Evolutionary conservation across 345 rosid genomes (phyloP).

Genomic region (Mangifera indica): DNA sequence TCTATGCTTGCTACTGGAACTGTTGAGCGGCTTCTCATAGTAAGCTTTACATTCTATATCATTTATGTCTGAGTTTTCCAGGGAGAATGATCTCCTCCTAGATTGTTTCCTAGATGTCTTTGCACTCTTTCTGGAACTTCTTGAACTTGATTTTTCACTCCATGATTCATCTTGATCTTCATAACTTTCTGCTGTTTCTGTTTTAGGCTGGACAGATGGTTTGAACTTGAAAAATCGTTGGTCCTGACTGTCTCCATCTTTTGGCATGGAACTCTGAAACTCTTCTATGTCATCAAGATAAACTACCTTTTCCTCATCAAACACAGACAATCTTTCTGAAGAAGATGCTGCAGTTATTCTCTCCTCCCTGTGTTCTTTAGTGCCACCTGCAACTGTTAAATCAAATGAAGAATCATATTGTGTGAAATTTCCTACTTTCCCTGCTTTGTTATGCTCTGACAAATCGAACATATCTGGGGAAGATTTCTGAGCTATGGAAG

Average conservation of each 20-base stretch:
- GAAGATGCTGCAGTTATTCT: slow-evolving; percentile 30
- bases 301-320: slow-evolving; percentile 34
- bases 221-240: slow-evolving; percentile 61
- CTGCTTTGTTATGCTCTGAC: slow-evolving; percentile 7
- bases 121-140: slow-evolving; percentile 15
- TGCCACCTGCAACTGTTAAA: not conserved
- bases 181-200: slow-evolving; percentile 15
- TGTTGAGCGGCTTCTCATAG: slow-evolving; percentile 32
- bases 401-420: slow-evolving; percentile 5
- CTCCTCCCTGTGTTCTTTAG: slow-evolving; percentile 12
- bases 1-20: slow-evolving; percentile 25
- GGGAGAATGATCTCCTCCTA: slow-evolving; percentile 37
- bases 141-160: slow-evolving; percentile 29
- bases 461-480: slow-evolving; percentile 27
- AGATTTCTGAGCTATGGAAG: slow-evolving; percentile 31
- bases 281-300: slow-evolving; percentile 61
- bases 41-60: slow-evolving; percentile 35
- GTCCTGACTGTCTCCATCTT: slow-evolving; percentile 42
- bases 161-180: slow-evolving; percentile 19
- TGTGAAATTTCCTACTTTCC: not conserved
- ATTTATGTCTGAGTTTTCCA: slow-evolving; percentile 29
- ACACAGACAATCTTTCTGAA: slow-evolving; percentile 39
- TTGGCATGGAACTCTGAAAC: slow-evolving; percentile 27
- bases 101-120: slow-evolving; percentile 25
- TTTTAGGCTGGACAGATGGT: slow-evolving; percentile 11